phyloP scores from a whole-genome alignment of 495 filamentous ascomycete species.

The Xylona heveae region DNA sequence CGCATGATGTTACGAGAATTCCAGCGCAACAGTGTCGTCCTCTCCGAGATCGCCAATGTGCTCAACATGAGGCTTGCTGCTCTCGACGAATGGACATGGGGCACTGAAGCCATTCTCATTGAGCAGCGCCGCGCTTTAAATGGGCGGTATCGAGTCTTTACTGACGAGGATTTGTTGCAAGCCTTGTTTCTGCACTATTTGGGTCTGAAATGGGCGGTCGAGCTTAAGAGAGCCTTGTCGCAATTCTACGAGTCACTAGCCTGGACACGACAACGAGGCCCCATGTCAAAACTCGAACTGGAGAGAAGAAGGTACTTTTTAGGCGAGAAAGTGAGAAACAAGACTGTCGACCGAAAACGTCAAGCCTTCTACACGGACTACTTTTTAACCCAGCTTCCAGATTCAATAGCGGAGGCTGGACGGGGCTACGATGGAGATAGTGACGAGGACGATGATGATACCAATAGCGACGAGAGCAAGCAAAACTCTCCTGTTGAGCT shows the following conservation, averaged over 20 bases:
- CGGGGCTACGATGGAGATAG: constrained; percentile 17
- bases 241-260: constrained; percentile 19
- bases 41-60: constrained; percentile 40
- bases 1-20: constrained; percentile 35
- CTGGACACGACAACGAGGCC: constrained; percentile 16
- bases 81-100: constrained; percentile 40
- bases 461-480: constrained; percentile 7
- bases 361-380: constrained; percentile 24
- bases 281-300: constrained; percentile 22
- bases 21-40: constrained; percentile 28
- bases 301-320: constrained; percentile 28
- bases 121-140: constrained; percentile 42
- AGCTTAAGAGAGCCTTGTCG: constrained; percentile 26
- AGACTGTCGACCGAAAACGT: constrained; percentile 16
- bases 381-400: constrained; percentile 30
- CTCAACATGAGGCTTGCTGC: constrained; percentile 43
- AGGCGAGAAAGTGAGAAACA: constrained; percentile 8
- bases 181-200: constrained; percentile 44
- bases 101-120: constrained; percentile 24
- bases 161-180: constrained; percentile 48
- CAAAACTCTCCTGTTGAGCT: constrained; percentile 24
- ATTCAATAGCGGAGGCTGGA: constrained; percentile 9
- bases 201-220: constrained; percentile 35
- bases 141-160: constrained; percentile 35
- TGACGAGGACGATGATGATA: constrained; percentile 10